phyloP scores from a whole-genome alignment of 2,329 filamentous ascomycete species.

The Neobulgaria alba region DNA sequence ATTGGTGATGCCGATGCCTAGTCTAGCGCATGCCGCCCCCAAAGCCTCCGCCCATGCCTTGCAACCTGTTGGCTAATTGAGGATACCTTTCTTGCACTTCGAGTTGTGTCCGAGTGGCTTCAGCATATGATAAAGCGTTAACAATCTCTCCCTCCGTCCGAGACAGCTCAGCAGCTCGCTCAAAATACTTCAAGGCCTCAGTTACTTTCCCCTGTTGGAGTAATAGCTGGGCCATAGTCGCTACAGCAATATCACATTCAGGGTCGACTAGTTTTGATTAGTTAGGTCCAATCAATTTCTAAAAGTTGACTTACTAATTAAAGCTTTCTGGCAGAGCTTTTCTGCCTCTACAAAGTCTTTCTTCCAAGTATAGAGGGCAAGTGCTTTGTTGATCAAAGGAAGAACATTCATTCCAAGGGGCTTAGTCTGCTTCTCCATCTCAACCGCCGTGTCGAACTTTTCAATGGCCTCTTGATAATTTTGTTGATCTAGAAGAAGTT shows the following conservation, averaged over 20 bases:
- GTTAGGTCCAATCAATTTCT: background rate
- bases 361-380: conserved; percentile 97
- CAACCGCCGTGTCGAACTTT: conserved; percentile 97
- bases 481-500: conserved; percentile 91
- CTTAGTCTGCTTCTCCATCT: conserved; percentile 94
- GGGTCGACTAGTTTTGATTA: conserved; percentile 64
- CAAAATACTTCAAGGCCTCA: conserved; percentile 92
- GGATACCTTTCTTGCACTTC: conserved; percentile 86
- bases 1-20: background rate
- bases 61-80: conserved; percentile 64
- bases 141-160: conserved; percentile 93
- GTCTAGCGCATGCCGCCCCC: conserved; percentile 23
- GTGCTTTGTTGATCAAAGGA: conserved; percentile 95
- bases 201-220: conserved; percentile 96
- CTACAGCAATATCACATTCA: conserved; percentile 96
- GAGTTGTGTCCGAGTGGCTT: conserved; percentile 91
- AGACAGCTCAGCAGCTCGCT: conserved; percentile 88
- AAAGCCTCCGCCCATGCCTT: conserved; percentile 43
- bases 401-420: conserved; percentile 96
- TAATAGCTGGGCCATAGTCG: conserved; percentile 95
- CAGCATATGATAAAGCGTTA: conserved; percentile 92
- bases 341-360: conserved; percentile 92
- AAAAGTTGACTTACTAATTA: conserved; percentile 69
- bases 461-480: conserved; percentile 93
- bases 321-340: conserved; percentile 91